Evolutionary conservation across 75 land plant species (phyloP).

Genomic region (Azolla pinnata): DNA sequence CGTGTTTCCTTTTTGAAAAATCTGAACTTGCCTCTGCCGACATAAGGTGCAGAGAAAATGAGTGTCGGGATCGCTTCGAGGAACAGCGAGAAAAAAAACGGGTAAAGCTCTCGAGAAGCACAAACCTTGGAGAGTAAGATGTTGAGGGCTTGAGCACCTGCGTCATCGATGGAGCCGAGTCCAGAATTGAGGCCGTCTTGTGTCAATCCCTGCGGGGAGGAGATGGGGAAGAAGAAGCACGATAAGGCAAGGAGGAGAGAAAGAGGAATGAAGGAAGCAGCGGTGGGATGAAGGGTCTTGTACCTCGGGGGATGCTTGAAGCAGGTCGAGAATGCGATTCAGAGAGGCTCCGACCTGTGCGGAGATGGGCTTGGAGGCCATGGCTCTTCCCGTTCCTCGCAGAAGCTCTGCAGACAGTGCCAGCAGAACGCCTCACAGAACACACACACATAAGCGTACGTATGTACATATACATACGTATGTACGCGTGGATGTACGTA

Average conservation of each 20-base stretch:
- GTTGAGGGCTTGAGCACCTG: constrained; percentile 19
- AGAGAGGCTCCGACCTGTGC: constrained; percentile 8
- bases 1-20: constrained; percentile 15
- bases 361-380: constrained; percentile 1
- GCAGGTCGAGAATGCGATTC: constrained; percentile 12
- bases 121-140: constrained; percentile 14
- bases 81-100: too few relatives aligned
- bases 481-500: too few relatives aligned
- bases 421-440: too few relatives aligned
- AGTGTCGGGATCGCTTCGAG: constrained; percentile 1
- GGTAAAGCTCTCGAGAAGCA: too few relatives aligned
- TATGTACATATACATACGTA: too few relatives aligned
- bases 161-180: constrained; percentile 7
- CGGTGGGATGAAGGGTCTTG: not conserved
- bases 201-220: constrained; percentile 27
- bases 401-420: too few relatives aligned
- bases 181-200: constrained; percentile 12
- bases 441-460: too few relatives aligned
- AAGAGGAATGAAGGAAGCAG: not conserved
- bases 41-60: not conserved
- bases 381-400: too few relatives aligned
- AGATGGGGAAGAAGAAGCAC: too few relatives aligned
- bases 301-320: constrained; percentile 3
- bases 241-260: not conserved
- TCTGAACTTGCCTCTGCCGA: constrained; percentile 19